These are phyloP conservation scores for Eutrema salsugineum DNA, from an alignment of 441 rosid genomes.

Conservation along the genomic window DNA sequence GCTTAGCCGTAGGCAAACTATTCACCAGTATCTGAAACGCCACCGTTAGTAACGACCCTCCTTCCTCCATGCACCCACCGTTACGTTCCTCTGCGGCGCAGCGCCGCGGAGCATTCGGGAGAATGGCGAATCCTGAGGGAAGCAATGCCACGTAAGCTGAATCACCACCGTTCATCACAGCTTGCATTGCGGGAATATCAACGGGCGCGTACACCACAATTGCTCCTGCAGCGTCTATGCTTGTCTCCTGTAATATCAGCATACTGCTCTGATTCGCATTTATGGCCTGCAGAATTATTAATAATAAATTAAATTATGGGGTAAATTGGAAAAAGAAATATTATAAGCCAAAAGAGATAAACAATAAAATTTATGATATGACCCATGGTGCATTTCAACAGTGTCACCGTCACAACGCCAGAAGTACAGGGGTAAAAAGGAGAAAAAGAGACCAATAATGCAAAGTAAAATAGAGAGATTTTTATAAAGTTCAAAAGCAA, in stretches of 20 bases:
- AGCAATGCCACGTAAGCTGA: slow-evolving; percentile 78
- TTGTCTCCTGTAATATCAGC: slow-evolving; percentile 91
- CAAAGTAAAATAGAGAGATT: not conserved
- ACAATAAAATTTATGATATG: not conserved
- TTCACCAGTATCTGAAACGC: slow-evolving; percentile 68
- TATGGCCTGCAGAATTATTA: slow-evolving; percentile 47
- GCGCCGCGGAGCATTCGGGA: slow-evolving; percentile 51
- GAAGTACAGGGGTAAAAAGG: not conserved
- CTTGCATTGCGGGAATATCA: slow-evolving; percentile 80
- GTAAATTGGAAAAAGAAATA: not conserved
- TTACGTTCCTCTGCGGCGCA: slow-evolving; percentile 10
- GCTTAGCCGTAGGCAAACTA: slow-evolving; percentile 88
- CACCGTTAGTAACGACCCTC: slow-evolving; percentile 71
- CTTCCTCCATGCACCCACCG: slow-evolving; percentile 37
- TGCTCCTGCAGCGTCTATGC: slow-evolving; percentile 88
- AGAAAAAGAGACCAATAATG: not conserved
- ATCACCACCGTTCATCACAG: slow-evolving; percentile 86
- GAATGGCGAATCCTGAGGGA: slow-evolving; percentile 84
- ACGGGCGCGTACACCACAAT: slow-evolving; percentile 96
- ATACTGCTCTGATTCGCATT: slow-evolving; percentile 78
- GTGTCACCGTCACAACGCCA: slow-evolving; percentile 18
- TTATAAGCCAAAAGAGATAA: not conserved
- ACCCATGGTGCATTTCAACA: not conserved
- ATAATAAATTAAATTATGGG: not conserved
- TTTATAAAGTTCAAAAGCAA: too few relatives aligned